These are phyloP conservation scores for Elongisporangium undulatum DNA, from an alignment of 352 stramenopile species.

Conservation along the genomic window DNA sequence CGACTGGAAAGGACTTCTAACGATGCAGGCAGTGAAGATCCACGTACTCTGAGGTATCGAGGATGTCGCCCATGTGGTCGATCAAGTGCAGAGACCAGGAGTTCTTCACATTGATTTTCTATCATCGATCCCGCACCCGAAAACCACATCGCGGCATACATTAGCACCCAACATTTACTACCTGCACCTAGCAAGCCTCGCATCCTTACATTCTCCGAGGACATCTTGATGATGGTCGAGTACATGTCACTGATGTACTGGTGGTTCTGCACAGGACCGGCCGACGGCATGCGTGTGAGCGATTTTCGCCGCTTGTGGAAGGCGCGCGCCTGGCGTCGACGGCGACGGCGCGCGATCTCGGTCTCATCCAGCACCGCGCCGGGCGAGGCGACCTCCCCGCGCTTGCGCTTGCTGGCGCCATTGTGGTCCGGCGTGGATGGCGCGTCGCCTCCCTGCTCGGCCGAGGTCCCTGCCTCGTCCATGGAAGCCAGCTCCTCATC, in stretches of 20 bases:
- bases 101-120: conserved; percentile 98
- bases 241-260: conserved; percentile 92
- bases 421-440: conserved; percentile 10
- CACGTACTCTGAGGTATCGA: conserved; percentile 60
- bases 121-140: not conserved
- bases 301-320: conserved; percentile 72
- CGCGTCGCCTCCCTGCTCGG: conserved; percentile 7
- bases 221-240: conserved; percentile 91
- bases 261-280: conserved; percentile 27
- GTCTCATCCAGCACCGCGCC: conserved; percentile 50
- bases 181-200: not conserved
- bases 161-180: not conserved
- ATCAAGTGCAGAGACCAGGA: conserved; percentile 96
- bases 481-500: conserved; percentile 1
- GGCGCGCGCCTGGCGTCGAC: conserved; percentile 55
- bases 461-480: conserved; percentile 1
- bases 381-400: conserved; percentile 15
- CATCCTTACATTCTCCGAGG: conserved; percentile 78
- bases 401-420: conserved; percentile 36
- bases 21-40: not conserved
- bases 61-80: conserved; percentile 96
- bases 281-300: conserved; percentile 35
- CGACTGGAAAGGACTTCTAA: not conserved
- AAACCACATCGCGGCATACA: not conserved
- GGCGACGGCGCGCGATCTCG: conserved; percentile 56